Conservation (phyloP, 176 grass and related monocot genomes). For the Thalia dealbata region DNA sequence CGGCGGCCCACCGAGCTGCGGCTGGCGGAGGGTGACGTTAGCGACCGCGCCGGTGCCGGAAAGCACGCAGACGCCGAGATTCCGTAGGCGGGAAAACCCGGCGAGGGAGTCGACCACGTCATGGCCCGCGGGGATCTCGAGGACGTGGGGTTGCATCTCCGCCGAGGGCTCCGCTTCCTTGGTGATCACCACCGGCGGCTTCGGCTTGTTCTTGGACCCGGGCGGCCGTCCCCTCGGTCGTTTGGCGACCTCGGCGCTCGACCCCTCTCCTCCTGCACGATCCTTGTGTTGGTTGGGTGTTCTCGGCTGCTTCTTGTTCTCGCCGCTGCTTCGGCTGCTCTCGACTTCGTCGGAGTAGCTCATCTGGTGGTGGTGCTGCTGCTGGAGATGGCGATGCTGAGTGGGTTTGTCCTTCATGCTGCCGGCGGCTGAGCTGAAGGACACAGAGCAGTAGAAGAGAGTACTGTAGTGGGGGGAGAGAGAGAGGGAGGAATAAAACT, state of each 20-base stretch:
- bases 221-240: constrained; percentile 63
- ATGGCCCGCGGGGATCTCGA: constrained; percentile 67
- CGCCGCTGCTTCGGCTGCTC: constrained; percentile 18
- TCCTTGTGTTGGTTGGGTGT: constrained; percentile 4
- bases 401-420: constrained; percentile 38
- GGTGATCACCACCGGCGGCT: constrained; percentile 75
- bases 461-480: too few relatives aligned
- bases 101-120: constrained; percentile 62
- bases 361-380: constrained; percentile 41
- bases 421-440: neutral
- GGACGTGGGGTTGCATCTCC: constrained; percentile 76
- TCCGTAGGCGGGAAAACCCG: constrained; percentile 19
- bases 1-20: neutral
- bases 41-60: neutral
- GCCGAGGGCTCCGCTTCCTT: constrained; percentile 49
- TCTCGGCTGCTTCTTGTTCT: constrained; percentile 39
- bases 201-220: constrained; percentile 91
- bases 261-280: constrained; percentile 29
- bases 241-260: constrained; percentile 58
- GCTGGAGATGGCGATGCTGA: neutral
- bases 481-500: neutral
- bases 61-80: neutral
- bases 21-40: constrained; percentile 7
- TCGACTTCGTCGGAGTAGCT: constrained; percentile 72
- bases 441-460: neutral